Conservation (phyloP, 2,329 filamentous ascomycete species). For the Aspergillus hiratsukae region DNA sequence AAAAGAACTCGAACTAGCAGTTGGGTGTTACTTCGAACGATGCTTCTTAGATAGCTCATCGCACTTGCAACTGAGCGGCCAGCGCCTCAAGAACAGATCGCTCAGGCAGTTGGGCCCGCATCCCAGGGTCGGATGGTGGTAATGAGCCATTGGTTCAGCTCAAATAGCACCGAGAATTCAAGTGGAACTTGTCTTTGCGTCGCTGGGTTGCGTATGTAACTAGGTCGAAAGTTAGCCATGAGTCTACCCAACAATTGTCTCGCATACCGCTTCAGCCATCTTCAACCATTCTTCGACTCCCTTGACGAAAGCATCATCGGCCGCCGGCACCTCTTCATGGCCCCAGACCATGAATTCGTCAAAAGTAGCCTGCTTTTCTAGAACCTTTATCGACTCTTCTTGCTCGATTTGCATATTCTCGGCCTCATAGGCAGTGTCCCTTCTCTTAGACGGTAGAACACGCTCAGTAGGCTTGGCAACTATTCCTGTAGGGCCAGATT, state of each 20-base stretch:
- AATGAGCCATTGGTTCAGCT: background rate
- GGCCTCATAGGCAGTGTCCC: conserved; percentile 38
- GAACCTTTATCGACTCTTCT: conserved; percentile 49
- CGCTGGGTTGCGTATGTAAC: conserved; percentile 23
- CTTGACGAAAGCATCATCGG: conserved; percentile 66
- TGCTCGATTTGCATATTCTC: conserved; percentile 45
- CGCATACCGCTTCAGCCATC: conserved; percentile 63
- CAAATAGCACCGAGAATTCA: conserved; percentile 4
- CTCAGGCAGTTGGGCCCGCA: background rate
- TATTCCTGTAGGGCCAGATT: conserved; percentile 44
- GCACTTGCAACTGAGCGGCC: background rate
- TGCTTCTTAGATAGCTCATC: background rate
- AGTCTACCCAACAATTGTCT: background rate
- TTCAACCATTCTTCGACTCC: conserved; percentile 76
- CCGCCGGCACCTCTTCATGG: conserved; percentile 64
- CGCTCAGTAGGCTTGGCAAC: conserved; percentile 51
- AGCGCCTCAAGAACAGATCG: background rate
- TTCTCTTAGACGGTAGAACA: conserved; percentile 19
- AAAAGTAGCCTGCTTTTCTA: conserved; percentile 65
- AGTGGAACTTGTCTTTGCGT: conserved; percentile 10
- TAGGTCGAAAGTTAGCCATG: conserved; percentile 11
- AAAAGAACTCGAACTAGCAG: background rate
- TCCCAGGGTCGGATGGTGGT: background rate
- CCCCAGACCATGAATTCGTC: conserved; percentile 77
- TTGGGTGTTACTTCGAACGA: background rate